Evolutionary conservation across 805 yeast genomes (phyloP).

Genomic region (Vanderwaltozyma yarrowii): DNA sequence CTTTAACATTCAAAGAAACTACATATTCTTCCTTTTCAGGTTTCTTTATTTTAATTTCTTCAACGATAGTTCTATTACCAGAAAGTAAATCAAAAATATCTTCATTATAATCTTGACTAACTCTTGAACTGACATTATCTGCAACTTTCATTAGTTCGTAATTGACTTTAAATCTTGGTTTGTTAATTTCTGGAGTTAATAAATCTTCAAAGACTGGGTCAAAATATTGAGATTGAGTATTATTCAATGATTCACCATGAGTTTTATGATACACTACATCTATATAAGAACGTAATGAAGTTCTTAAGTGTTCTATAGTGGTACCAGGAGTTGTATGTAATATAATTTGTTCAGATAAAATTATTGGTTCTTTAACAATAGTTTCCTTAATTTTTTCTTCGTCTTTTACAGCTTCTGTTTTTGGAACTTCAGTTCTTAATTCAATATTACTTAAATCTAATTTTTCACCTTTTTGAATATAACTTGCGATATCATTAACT

Average conservation of each 20-base stretch:
- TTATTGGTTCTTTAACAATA: constrained; percentile 5
- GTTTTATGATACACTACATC: constrained; percentile 32
- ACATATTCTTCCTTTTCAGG: constrained; percentile 6
- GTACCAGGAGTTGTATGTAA: constrained; percentile 24
- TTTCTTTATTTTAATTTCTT: not conserved
- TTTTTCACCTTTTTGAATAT: constrained; percentile 44
- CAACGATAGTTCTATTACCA: not conserved
- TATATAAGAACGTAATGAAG: constrained; percentile 39
- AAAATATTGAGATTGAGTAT: constrained; percentile 35
- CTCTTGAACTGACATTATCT: not conserved
- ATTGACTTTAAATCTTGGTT: constrained; percentile 20
- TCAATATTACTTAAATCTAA: constrained; percentile 67
- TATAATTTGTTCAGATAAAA: constrained; percentile 17
- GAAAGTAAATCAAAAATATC: constrained; percentile 23
- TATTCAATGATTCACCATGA: constrained; percentile 15
- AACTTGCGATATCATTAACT: constrained; percentile 43
- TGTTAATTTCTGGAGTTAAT: constrained; percentile 32
- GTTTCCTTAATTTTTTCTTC: constrained; percentile 9
- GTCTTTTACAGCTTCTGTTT: constrained; percentile 11
- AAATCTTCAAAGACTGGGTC: constrained; percentile 55
- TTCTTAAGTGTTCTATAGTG: constrained; percentile 29
- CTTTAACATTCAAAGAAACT: constrained; percentile 14
- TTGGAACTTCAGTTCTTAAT: constrained; percentile 20
- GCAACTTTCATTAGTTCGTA: constrained; percentile 13
- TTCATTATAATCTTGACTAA: not conserved